phyloP scores from a whole-genome alignment of 441 rosid genomes.

The California macrophylla region DNA sequence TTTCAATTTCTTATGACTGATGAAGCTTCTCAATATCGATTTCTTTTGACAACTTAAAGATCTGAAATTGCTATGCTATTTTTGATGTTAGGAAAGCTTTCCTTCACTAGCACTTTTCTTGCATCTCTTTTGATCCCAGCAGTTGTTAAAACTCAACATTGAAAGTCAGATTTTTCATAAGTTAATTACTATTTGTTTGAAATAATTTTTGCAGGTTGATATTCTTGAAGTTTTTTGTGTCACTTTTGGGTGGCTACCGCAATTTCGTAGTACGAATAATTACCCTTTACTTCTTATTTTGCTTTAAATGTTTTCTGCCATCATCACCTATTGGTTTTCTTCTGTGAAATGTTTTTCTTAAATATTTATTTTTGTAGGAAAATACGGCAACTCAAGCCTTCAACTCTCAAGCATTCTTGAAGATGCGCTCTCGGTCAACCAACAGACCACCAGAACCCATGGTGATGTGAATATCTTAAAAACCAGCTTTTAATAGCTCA shows the following conservation, averaged over 20 bases:
- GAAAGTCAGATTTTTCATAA: not conserved
- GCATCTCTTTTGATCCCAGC: not conserved
- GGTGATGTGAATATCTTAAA: constrained; percentile 36
- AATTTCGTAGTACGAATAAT: constrained; percentile 69
- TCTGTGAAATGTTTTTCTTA: not conserved
- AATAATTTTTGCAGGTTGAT: constrained; percentile 40
- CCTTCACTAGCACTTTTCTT: constrained; percentile 6
- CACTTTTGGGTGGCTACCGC: constrained; percentile 82
- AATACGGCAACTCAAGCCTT: constrained; percentile 51
- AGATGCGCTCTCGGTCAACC: constrained; percentile 85
- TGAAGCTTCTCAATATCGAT: not conserved
- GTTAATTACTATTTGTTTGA: not conserved
- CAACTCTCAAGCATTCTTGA: constrained; percentile 83
- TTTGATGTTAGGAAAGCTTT: not conserved
- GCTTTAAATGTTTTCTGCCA: not conserved
- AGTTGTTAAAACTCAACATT: not conserved
- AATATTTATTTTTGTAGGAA: constrained; percentile 41
- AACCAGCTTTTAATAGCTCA: not conserved
- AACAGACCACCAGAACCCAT: constrained; percentile 80
- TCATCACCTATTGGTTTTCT: constrained; percentile 8
- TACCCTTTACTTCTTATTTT: constrained; percentile 13
- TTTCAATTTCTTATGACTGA: not conserved
- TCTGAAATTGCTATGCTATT: not conserved
- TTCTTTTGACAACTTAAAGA: not conserved
- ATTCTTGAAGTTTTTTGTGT: constrained; percentile 88